These are phyloP conservation scores for Wickerhamomyces pijperi DNA, from an alignment of 805 yeast genomes.

Conservation along the genomic window DNA sequence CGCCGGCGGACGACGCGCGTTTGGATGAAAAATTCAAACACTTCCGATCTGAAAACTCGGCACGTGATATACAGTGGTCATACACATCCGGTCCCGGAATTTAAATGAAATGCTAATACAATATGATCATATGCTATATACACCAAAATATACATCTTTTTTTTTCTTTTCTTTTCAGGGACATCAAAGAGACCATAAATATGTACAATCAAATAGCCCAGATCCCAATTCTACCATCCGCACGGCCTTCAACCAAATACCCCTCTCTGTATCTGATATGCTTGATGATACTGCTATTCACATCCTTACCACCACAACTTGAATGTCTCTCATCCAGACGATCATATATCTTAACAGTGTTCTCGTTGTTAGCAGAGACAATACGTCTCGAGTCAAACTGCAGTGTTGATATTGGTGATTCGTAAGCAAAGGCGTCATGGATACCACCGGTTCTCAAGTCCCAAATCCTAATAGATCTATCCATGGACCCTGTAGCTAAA, in stretches of 20 bases:
- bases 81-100: no score
- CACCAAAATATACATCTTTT: no score
- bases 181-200: no score
- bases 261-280: slow-evolving; percentile 47
- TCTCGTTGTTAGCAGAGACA: slow-evolving; percentile 39
- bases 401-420: slow-evolving; percentile 40
- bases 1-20: no score
- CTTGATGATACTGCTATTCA: slow-evolving; percentile 22
- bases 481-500: slow-evolving; percentile 52
- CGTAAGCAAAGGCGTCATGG: slow-evolving; percentile 50
- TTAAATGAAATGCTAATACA: background rate
- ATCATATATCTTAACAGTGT: slow-evolving; percentile 45
- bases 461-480: slow-evolving; percentile 59
- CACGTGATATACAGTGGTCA: no score
- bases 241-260: slow-evolving; percentile 54
- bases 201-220: slow-evolving; percentile 39
- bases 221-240: slow-evolving; percentile 46
- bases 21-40: no score
- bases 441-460: slow-evolving; percentile 60
- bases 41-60: no score
- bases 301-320: slow-evolving; percentile 34
- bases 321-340: slow-evolving; percentile 42
- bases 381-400: slow-evolving; percentile 51
- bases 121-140: background rate
- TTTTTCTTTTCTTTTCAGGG: no score